Conservation (phyloP, 192 early-diverging fungal species). For the Powellomyces hirtus region DNA sequence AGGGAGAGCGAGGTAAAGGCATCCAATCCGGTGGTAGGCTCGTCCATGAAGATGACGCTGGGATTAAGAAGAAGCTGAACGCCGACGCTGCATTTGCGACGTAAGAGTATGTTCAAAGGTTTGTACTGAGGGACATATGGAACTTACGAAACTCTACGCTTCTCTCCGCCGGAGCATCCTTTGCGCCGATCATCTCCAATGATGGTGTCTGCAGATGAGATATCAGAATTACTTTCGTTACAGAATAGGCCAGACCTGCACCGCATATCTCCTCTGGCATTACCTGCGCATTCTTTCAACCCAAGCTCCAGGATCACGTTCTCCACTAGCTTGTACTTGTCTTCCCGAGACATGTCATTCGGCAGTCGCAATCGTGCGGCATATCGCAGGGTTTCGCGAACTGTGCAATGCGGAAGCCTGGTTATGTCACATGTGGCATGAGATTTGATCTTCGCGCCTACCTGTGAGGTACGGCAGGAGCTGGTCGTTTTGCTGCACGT, state of each 20-base stretch:
- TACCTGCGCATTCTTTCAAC: conserved; percentile 45
- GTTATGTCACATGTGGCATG: too few species aligned
- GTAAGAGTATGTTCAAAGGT: too few species aligned
- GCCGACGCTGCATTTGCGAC: too few species aligned
- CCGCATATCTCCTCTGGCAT: not conserved
- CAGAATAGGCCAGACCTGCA: too few species aligned
- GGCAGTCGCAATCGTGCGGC: conserved; percentile 42
- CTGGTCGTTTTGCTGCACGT: conserved; percentile 48
- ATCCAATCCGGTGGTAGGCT: conserved; percentile 58
- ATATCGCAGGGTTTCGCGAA: conserved; percentile 40
- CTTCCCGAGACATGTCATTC: conserved; percentile 17
- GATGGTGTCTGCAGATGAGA: conserved; percentile 26
- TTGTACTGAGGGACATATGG: too few species aligned
- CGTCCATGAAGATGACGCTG: not conserved
- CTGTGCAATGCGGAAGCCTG: too few species aligned
- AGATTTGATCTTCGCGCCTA: too few species aligned
- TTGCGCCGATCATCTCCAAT: conserved; percentile 48
- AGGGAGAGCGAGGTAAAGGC: conserved; percentile 64
- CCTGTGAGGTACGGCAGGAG: conserved; percentile 48
- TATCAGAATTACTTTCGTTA: not conserved
- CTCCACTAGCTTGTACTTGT: conserved; percentile 40
- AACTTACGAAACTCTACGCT: conserved; percentile 76
- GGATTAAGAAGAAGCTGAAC: conserved; percentile 76
- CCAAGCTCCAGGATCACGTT: conserved; percentile 41
- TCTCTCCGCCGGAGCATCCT: conserved; percentile 81